A percentile compares a stretch with the other conserved stretches of the same genome.
Evolutionary conservation across 73 alveolate genomes (phyloP).

Genomic region (Symbiodinium natans): DNA sequence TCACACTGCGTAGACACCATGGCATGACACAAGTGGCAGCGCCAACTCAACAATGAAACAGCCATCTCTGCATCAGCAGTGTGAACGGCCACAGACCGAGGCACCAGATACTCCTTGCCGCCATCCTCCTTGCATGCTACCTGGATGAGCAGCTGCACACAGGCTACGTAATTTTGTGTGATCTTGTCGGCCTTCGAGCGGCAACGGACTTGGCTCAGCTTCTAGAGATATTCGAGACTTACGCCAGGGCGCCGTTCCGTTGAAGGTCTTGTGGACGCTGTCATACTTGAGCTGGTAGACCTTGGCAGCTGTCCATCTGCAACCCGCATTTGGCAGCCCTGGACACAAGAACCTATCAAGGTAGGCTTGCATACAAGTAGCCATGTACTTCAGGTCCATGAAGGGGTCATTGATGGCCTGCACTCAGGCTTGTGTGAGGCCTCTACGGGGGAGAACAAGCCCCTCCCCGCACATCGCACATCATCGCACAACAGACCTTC

Average conservation of each 20-base stretch:
- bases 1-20: too few relatives aligned
- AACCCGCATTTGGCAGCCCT: too few relatives aligned
- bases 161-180: neutral
- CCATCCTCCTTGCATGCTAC: constrained; percentile 79
- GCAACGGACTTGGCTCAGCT: too few relatives aligned
- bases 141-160: neutral
- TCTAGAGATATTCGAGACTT: neutral
- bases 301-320: constrained; percentile 76
- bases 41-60: too few relatives aligned
- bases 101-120: constrained; percentile 74
- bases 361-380: constrained; percentile 18
- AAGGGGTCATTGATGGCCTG: constrained; percentile 96
- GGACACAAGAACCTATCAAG: neutral
- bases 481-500: constrained; percentile 94
- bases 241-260: constrained; percentile 13
- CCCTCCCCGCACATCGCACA: too few relatives aligned
- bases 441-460: too few relatives aligned
- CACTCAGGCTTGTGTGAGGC: neutral
- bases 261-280: constrained; percentile 95
- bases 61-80: neutral
- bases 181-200: too few relatives aligned
- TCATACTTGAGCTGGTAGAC: constrained; percentile 96
- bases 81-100: neutral
- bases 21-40: too few relatives aligned
- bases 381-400: constrained; percentile 96